Base-by-base conservation (phyloP, 768 basidiomycete genomes). In the Panus rudis region DNA sequence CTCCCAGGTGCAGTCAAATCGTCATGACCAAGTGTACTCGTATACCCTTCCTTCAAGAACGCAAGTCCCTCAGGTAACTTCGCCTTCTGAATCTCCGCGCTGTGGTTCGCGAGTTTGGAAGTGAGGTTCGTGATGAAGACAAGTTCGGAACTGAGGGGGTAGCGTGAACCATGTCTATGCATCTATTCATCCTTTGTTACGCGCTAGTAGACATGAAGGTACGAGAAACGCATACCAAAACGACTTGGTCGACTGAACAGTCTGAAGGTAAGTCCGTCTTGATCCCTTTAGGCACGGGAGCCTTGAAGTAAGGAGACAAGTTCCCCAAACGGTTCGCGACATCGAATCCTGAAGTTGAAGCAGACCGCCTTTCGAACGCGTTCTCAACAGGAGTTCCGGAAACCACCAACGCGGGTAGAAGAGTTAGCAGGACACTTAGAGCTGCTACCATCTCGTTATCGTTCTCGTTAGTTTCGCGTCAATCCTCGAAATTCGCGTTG, bases 81-180 rank as follows among this genome's bases (percentile, higher is more conserved):
- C 33, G 56, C 54, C 34, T 52, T 47, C 24, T 49, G 46, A 23
- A 65, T 57, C 33, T 51, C 41, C 10, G 54, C 54, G 10, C 47
- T 52, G 17, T 53, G 43, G 24, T 45, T 47, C 22, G 52, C 54
- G 19, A 71, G 62, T 31, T 63, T 61, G 7, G 48, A 41, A 11
- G 61, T 60, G 14, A 71, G 61, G 35, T 58, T 56, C 6, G 59
- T 54, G 40, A 67, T 59, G 49, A 51, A 64, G 17, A 47, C 49
- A 26, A 63, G 32, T 57, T 56, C 60, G 37, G 63, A 61, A n/a
- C 43, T 52, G 17, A 54, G 53, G 31, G 66, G 69, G 44, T 57
- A 63, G 40, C 67, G 65, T 39, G 62, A 63, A 8, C 71, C 70
- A 42, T 72, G 70, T 39, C 67, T 49, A 47, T 63, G 65, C 56